A percentile compares a stretch with the other conserved stretches of the same genome.
phyloP scores from a whole-genome alignment of 2,329 filamentous ascomycete genomes.

The Fusarium falciforme region DNA sequence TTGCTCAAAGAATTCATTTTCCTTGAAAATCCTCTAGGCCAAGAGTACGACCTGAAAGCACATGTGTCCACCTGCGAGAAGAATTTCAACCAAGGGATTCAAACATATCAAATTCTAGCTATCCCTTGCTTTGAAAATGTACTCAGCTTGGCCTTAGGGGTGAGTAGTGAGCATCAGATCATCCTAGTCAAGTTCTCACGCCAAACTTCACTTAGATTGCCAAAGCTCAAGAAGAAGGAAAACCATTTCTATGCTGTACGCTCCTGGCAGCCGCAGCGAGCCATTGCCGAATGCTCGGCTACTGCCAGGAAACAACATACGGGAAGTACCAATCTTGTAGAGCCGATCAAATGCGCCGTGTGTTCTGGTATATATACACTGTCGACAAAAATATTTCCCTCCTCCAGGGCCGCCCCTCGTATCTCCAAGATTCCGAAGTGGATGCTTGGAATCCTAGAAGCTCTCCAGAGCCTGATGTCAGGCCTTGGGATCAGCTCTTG shows the following conservation, averaged over 20 bases:
- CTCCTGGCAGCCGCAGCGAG: neutral
- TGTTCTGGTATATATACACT: slow-evolving; percentile 1
- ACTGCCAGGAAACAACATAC: slow-evolving; percentile 3
- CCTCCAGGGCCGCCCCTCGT: neutral
- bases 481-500: neutral
- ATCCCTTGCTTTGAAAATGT: slow-evolving; percentile 5
- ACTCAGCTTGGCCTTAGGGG: neutral
- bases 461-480: neutral
- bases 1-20: neutral
- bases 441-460: neutral
- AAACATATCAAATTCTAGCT: neutral
- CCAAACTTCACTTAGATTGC: neutral
- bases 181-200: neutral
- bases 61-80: neutral
- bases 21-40: neutral
- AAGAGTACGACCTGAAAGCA: neutral
- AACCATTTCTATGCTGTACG: slow-evolving; percentile 3
- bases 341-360: neutral
- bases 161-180: neutral
- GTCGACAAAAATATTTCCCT: slow-evolving; percentile 3
- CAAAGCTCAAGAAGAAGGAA: slow-evolving; percentile 5
- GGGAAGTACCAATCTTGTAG: neutral
- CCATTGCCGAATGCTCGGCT: slow-evolving; percentile 4
- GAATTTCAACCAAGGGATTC: neutral
- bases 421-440: neutral